Evolutionary conservation across 768 basidiomycete genomes (phyloP).

Genomic region (Solioccasus polychromus): DNA sequence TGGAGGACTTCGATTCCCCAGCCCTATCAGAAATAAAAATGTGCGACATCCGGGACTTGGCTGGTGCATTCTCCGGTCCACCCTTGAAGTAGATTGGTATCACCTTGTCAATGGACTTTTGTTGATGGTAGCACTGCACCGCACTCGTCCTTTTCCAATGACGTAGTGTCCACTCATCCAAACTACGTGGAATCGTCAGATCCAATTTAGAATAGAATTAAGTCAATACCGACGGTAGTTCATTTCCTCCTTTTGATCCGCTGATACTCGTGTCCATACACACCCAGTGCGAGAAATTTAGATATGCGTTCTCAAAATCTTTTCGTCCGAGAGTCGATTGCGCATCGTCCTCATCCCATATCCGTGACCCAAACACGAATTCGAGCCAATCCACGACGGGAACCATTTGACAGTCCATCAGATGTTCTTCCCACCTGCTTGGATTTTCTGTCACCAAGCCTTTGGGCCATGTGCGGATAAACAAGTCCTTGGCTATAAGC

Average conservation of each 20-base stretch:
- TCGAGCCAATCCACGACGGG: slow-evolving; percentile 1
- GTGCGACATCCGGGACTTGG: too few species aligned
- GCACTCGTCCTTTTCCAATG: slow-evolving; percentile 11
- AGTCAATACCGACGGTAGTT: background rate
- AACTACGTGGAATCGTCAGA: background rate
- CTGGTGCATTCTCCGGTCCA: too few species aligned
- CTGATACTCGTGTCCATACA: background rate
- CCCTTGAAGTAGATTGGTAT: too few species aligned
- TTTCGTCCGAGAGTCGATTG: background rate
- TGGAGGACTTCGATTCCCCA: too few species aligned
- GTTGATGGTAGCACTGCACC: slow-evolving; percentile 8
- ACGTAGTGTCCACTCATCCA: slow-evolving; percentile 7
- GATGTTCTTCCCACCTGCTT: background rate
- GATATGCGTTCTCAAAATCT: background rate
- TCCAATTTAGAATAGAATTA: background rate
- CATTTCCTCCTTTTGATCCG: background rate
- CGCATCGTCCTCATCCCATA: background rate
- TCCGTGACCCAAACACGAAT: slow-evolving; percentile 4
- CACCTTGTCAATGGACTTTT: slow-evolving; percentile 10
- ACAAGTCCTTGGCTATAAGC: background rate
- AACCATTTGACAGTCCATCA: slow-evolving; percentile 6
- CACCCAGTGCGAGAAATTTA: background rate
- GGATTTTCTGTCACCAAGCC: background rate
- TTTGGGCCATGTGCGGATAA: background rate
- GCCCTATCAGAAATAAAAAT: too few species aligned